Evolutionary conservation across 1,139 yeast genomes (phyloP).

Genomic region (Saccharomyces hybrid): DNA sequence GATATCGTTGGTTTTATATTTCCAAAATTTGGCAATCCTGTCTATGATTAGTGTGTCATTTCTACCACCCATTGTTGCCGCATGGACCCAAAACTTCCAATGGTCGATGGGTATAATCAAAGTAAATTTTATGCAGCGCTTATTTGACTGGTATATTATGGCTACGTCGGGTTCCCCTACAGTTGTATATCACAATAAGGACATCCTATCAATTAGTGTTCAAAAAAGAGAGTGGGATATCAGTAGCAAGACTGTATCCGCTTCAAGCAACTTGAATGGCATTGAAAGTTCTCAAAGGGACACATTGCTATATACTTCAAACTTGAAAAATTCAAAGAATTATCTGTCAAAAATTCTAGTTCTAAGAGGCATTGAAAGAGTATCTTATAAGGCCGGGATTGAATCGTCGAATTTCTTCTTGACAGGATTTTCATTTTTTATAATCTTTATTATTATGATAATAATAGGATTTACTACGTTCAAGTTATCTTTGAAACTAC

Average conservation of each 20-base stretch:
- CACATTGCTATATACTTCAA: constrained; percentile 53
- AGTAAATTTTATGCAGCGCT: constrained; percentile 71
- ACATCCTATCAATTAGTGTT: constrained; percentile 62
- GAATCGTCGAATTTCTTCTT: constrained; percentile 80
- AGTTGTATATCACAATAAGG: constrained; percentile 51
- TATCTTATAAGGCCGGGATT: constrained; percentile 72
- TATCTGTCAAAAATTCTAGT: constrained; percentile 59
- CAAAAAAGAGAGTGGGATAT: constrained; percentile 36
- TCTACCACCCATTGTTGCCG: constrained; percentile 94
- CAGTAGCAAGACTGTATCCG: constrained; percentile 18
- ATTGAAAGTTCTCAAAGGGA: constrained; percentile 44
- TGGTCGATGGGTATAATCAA: constrained; percentile 93
- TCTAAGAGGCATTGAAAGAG: constrained; percentile 86
- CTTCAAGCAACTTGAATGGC: constrained; percentile 33
- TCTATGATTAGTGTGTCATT: constrained; percentile 93
- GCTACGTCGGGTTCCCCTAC: constrained; percentile 88
- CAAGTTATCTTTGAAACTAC: constrained; percentile 67
- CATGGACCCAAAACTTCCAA: constrained; percentile 95
- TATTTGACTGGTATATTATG: constrained; percentile 91
- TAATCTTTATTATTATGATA: constrained; percentile 69
- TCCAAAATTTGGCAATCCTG: constrained; percentile 87
- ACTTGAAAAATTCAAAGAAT: constrained; percentile 49
- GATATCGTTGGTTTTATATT: constrained; percentile 83
- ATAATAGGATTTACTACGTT: constrained; percentile 56
- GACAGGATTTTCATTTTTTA: constrained; percentile 77